These are phyloP conservation scores for Leptosphaerulina australis DNA, from an alignment of 2,329 filamentous ascomycete genomes.

Conservation along the genomic window DNA sequence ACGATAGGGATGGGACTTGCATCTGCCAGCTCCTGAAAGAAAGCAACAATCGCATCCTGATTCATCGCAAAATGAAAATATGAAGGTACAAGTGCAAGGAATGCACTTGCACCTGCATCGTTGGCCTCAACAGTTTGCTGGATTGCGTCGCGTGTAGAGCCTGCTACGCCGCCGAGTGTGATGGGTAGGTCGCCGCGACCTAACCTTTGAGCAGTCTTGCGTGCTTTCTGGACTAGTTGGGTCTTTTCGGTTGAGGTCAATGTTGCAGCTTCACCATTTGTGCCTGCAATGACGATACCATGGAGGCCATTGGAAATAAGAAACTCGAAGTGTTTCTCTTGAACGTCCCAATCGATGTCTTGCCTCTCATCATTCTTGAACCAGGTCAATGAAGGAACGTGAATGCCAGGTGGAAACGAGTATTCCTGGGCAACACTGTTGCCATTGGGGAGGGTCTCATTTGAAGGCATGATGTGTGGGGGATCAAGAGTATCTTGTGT, in stretches of 20 bases:
- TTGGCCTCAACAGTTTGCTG: slow-evolving; percentile 47
- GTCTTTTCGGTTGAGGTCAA: slow-evolving; percentile 50
- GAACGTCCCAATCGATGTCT: slow-evolving; percentile 62
- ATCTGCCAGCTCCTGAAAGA: slow-evolving; percentile 48
- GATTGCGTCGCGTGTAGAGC: slow-evolving; percentile 51
- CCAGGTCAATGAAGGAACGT: slow-evolving; percentile 64
- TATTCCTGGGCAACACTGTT: slow-evolving; percentile 37
- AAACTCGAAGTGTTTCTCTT: slow-evolving; percentile 61
- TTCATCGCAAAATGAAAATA: slow-evolving; percentile 52
- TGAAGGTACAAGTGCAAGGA: slow-evolving; percentile 48
- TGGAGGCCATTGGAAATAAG: slow-evolving; percentile 61
- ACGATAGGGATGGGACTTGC: slow-evolving; percentile 51
- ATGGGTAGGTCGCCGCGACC: slow-evolving; percentile 48
- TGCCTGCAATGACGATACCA: slow-evolving; percentile 55
- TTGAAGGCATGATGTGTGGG: slow-evolving; percentile 36
- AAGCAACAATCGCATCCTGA: slow-evolving; percentile 44
- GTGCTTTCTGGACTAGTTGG: slow-evolving; percentile 48
- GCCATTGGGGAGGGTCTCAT: slow-evolving; percentile 33
- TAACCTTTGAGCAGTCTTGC: slow-evolving; percentile 46
- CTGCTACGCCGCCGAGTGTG: slow-evolving; percentile 51
- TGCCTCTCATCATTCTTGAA: slow-evolving; percentile 57
- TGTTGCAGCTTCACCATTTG: slow-evolving; percentile 55
- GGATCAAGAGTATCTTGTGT: neutral
- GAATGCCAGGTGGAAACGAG: slow-evolving; percentile 59
- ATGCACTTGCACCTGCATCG: slow-evolving; percentile 49